Conservation (phyloP, 371 early-diverging fungal species). For the Entomophthora muscae region DNA sequence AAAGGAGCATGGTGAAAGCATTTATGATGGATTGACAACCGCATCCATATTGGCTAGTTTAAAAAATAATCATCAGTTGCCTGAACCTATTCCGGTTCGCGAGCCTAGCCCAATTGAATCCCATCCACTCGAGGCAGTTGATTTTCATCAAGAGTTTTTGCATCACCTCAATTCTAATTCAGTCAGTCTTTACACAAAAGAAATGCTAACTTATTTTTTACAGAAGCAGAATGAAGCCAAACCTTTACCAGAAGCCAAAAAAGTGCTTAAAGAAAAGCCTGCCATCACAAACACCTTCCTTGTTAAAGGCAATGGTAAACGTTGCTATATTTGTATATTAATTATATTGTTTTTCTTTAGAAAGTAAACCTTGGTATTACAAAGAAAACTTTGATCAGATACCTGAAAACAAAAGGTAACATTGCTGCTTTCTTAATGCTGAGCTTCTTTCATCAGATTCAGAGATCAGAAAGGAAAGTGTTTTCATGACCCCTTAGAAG, state of each 20-base stretch:
- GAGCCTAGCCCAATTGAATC: background rate
- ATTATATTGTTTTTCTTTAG: background rate
- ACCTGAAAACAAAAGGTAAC: background rate
- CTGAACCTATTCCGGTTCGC: background rate
- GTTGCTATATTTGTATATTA: background rate
- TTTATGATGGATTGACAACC: background rate
- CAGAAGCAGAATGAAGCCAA: background rate
- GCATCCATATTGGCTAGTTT: background rate
- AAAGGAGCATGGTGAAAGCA: background rate
- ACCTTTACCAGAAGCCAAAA: background rate
- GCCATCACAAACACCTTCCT: background rate
- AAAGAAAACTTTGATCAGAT: background rate
- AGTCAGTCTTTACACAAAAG: too few species aligned
- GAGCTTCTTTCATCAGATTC: too few species aligned
- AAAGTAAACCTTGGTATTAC: background rate
- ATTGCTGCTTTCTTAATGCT: too few species aligned
- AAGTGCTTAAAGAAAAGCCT: background rate
- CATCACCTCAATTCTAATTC: background rate
- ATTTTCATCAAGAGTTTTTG: background rate
- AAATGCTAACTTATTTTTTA: too few species aligned
- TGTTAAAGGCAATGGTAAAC: background rate
- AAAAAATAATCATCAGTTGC: background rate
- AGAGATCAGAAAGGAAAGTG: background rate
- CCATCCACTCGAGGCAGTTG: background rate
- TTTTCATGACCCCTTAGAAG: background rate